Evolutionary conservation across 1,139 yeast species (phyloP), one percentile per base, ranked within the genome.

Genomic region (Nakaseomyces sp.): DNA sequence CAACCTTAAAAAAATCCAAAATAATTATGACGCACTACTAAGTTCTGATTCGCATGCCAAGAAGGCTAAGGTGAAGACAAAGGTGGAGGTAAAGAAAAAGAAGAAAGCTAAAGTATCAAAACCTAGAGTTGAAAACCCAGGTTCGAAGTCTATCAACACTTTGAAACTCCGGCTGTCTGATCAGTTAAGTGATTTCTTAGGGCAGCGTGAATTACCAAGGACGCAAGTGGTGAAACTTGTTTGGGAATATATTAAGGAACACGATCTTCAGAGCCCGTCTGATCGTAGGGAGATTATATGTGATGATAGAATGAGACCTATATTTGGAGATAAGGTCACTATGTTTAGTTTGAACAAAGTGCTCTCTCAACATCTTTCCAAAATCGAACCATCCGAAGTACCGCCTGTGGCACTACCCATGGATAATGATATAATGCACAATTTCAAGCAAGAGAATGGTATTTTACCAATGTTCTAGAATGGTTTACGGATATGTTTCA

Each of bases 201-300:
- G 70, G 1, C 67, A 56, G 7, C 53, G 69, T 8, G 76, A 69
- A 45, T 58, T 74, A 44, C 73, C 86, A 1, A 67, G 95, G 52
- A 81, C 93, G 0, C 81, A 81, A 56, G 80, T 81, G 22, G 89
- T 83, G 26, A 82, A 83, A 53, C 66, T 65, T 40, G 65, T 85
- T 17, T 86, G 95, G 95, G 74, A 70, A 10, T 79, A 86, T 59
- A 83, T 86, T 50, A 82, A 80, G 56, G 73, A 63, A 18, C 60
- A 81, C 47, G 63, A 76, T 41, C 65, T 86, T 36, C 95, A 85
- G 57, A 78, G 83, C 53, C 86, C 89, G 1, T 60, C 67, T 1
- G 86, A 85, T 60, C 73, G 73, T 50, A 67, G 93, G 47, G 78
- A 76, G 47, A 81, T 86, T 17, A 17, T 74, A 5, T 84, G 93